Conservation (phyloP, 140 eudicot genomes). For the Cichorium intybus region DNA sequence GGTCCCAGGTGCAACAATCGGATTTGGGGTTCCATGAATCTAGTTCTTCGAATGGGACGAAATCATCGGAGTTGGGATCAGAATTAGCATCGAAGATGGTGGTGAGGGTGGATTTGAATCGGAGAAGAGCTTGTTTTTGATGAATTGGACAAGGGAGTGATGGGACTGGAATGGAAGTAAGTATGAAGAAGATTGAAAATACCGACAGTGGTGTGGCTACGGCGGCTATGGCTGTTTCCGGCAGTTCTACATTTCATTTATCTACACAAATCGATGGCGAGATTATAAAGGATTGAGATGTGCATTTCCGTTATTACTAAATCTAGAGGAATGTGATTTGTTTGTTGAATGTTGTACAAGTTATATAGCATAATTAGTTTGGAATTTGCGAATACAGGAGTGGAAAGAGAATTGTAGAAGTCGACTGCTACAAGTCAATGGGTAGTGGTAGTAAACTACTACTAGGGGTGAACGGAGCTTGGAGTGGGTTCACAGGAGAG, state of each 20-base stretch:
- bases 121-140: no score
- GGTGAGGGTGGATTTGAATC: constrained; percentile 22
- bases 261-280: neutral
- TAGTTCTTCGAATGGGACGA: constrained; percentile 2
- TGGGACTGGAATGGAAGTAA: no score
- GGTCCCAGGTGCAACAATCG: constrained; percentile 51
- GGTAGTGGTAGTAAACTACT: neutral
- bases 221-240: constrained; percentile 6
- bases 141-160: no score
- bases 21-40: constrained; percentile 42
- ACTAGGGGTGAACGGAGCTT: no score
- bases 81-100: constrained; percentile 6
- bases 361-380: neutral
- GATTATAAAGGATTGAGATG: neutral
- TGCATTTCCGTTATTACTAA: neutral
- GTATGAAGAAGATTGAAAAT: constrained; percentile 19
- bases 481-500: no score
- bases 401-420: constrained; percentile 3
- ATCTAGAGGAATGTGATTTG: neutral
- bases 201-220: neutral
- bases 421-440: constrained; percentile 24
- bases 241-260: neutral
- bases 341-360: constrained; percentile 8
- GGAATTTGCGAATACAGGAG: neutral
- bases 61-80: constrained; percentile 12